phyloP scores from a whole-genome alignment of 2,329 filamentous ascomycete genomes.

The Cladophialophora carrionii region DNA sequence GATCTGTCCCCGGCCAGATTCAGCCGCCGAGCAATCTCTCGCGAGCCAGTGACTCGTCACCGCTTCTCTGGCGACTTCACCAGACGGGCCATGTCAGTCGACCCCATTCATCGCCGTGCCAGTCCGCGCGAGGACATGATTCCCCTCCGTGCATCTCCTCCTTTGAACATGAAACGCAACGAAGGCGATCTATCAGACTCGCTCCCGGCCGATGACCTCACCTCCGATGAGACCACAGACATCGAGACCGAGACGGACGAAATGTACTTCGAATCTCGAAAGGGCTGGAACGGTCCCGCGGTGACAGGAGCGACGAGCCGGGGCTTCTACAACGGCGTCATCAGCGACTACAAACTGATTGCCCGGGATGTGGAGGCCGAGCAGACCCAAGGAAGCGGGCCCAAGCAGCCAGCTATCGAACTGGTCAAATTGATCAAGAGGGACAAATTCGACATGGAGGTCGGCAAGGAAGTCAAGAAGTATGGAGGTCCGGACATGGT shows the following conservation, averaged over 20 bases:
- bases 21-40: conserved; percentile 20
- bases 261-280: conserved; percentile 32
- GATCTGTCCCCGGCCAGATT: not conserved
- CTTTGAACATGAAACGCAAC: not conserved
- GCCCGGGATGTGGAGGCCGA: conserved; percentile 25
- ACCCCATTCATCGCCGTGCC: conserved; percentile 20
- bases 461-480: not conserved
- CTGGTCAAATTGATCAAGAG: conserved; percentile 26
- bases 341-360: conserved; percentile 30
- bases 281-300: conserved; percentile 31
- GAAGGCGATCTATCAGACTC: not conserved
- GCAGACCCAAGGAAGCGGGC: not conserved
- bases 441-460: conserved; percentile 23
- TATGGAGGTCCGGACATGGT: conserved; percentile 29
- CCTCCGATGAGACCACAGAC: conserved; percentile 24
- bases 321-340: conserved; percentile 30
- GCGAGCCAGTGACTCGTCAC: conserved; percentile 20
- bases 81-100: conserved; percentile 28
- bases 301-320: conserved; percentile 13
- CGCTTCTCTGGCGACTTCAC: conserved; percentile 23
- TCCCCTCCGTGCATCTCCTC: not conserved
- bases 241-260: conserved; percentile 34
- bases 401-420: conserved; percentile 14
- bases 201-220: conserved; percentile 5
- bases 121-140: conserved; percentile 12